These are phyloP conservation scores for Clarkia xantiana DNA, from an alignment of 345 rosid species.

Conservation along the genomic window DNA sequence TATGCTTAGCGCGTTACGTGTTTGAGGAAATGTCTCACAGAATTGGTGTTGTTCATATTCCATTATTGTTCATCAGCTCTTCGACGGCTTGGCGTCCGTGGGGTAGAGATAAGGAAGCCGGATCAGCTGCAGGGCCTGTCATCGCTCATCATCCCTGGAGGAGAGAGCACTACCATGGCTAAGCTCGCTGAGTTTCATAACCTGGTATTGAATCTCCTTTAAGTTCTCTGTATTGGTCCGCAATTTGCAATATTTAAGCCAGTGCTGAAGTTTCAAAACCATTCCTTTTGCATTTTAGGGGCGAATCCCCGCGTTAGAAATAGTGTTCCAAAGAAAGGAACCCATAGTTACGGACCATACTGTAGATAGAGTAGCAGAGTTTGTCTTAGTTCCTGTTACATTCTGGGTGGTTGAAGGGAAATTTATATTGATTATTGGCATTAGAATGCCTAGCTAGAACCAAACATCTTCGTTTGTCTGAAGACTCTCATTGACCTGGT, in stretches of 20 bases:
- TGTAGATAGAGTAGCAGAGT: too few relatives aligned
- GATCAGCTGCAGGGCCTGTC: constrained; percentile 57
- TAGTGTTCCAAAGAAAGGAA: too few relatives aligned
- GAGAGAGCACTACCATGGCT: constrained; percentile 99
- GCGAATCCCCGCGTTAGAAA: too few relatives aligned
- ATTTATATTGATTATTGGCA: too few relatives aligned
- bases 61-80: constrained; percentile 24
- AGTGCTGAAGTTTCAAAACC: not conserved
- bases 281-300: too few relatives aligned
- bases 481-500: too few relatives aligned
- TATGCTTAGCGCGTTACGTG: not conserved
- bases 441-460: too few relatives aligned
- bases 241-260: not conserved
- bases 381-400: too few relatives aligned
- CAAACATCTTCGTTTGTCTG: too few relatives aligned
- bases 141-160: constrained; percentile 93
- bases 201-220: constrained; percentile 34
- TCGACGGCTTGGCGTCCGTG: constrained; percentile 72
- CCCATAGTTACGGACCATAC: too few relatives aligned
- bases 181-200: constrained; percentile 84
- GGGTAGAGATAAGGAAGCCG: constrained; percentile 76
- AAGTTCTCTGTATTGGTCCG: not conserved
- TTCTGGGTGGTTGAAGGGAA: too few relatives aligned
- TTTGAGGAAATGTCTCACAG: not conserved
- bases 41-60: not conserved